Percentiles rank a stretch among this genome's conserved stretches.
Conservation (phyloP, 352 stramenopile genomes). For the Globisporangium orthogonon region DNA sequence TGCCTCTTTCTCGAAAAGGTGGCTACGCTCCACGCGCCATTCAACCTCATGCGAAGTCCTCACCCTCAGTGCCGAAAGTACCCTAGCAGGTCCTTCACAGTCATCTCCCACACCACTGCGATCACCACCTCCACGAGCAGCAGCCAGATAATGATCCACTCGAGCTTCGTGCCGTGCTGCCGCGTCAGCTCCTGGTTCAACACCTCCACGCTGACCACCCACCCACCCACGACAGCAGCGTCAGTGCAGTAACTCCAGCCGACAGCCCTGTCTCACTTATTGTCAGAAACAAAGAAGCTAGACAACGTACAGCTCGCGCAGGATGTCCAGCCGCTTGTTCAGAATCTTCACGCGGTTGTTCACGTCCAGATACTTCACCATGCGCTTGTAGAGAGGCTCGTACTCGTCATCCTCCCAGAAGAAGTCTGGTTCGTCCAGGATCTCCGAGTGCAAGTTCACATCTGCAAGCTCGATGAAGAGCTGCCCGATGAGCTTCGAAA, state of each 20-base stretch:
- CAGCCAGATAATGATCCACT: constrained; percentile 94
- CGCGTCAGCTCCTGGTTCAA: constrained; percentile 87
- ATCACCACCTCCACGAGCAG: constrained; percentile 87
- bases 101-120: constrained; percentile 73
- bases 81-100: constrained; percentile 77
- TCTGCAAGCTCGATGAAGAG: constrained; percentile 86
- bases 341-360: constrained; percentile 88
- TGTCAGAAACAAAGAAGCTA: background rate
- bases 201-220: constrained; percentile 69
- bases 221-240: background rate
- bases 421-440: constrained; percentile 91
- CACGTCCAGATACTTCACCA: constrained; percentile 91
- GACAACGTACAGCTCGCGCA: constrained; percentile 80
- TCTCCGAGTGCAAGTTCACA: constrained; percentile 92
- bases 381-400: constrained; percentile 88
- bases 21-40: too few relatives aligned
- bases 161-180: constrained; percentile 84
- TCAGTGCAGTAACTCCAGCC: constrained; percentile 12
- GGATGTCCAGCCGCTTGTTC: constrained; percentile 91
- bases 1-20: background rate
- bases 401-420: constrained; percentile 91
- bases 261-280: background rate
- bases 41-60: too few relatives aligned
- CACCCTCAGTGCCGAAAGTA: constrained; percentile 31
- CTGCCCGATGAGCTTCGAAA: constrained; percentile 89